phyloP scores from a whole-genome alignment of 2,329 filamentous ascomycete genomes.

The Ciborinia camelliae region DNA sequence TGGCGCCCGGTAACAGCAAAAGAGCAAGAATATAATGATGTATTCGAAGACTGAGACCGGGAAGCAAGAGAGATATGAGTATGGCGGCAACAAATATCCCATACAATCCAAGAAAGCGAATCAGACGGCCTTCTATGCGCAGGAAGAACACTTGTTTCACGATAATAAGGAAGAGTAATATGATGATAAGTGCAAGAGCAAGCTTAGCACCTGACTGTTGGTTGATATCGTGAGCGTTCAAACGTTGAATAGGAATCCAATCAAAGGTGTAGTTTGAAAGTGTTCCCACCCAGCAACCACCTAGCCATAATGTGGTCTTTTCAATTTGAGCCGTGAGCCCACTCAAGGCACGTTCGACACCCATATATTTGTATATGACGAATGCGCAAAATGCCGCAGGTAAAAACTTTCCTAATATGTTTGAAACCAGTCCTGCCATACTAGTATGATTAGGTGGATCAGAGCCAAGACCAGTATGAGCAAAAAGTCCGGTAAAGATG shows the following conservation, averaged over 20 bases:
- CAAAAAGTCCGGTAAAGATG: conserved; percentile 78
- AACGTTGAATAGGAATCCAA: conserved; percentile 85
- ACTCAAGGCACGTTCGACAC: conserved; percentile 65
- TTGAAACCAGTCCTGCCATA: conserved; percentile 70
- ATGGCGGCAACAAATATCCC: conserved; percentile 63
- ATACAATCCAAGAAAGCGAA: conserved; percentile 76
- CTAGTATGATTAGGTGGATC: conserved; percentile 72
- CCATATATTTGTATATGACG: conserved; percentile 83
- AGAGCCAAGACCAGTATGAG: conserved; percentile 84
- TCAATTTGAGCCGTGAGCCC: conserved; percentile 80
- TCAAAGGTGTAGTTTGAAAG: conserved; percentile 95
- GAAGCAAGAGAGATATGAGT: conserved; percentile 66
- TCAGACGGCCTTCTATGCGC: conserved; percentile 76
- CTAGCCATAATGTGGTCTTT: conserved; percentile 87
- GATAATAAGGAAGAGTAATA: conserved; percentile 64
- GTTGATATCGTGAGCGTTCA: conserved; percentile 85
- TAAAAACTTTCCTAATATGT: conserved; percentile 75
- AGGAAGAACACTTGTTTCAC: conserved; percentile 80
- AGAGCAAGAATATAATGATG: conserved; percentile 94
- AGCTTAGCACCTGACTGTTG: conserved; percentile 86
- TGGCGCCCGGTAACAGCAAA: conserved; percentile 81
- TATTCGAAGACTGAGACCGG: conserved; percentile 77
- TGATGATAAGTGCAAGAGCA: conserved; percentile 74
- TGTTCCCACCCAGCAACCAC: conserved; percentile 84
- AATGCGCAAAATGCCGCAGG: conserved; percentile 85